phyloP scores from a whole-genome alignment of 164 flowering plant genomes.

The Vitis rotundifolia region DNA sequence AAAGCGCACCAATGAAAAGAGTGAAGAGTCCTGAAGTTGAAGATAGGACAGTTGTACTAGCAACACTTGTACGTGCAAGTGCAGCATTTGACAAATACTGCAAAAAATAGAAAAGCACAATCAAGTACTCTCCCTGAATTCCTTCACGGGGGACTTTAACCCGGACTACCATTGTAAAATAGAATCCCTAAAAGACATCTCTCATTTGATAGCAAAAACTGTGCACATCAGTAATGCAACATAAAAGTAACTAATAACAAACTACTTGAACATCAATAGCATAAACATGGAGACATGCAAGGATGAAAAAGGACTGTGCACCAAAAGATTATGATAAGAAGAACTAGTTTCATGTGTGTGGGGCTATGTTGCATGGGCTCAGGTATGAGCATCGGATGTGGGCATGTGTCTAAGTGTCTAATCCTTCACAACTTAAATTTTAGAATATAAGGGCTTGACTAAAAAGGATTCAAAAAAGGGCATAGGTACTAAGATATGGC shows the following conservation, averaged over 20 bases:
- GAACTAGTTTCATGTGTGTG: too few species aligned
- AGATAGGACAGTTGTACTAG: slow-evolving; percentile 93
- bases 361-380: too few species aligned
- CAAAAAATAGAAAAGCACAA: slow-evolving; percentile 3
- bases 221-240: background rate
- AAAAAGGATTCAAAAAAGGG: too few species aligned
- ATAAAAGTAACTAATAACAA: background rate
- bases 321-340: too few species aligned
- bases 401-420: too few species aligned
- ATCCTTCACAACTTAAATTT: too few species aligned
- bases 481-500: too few species aligned
- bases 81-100: slow-evolving; percentile 99
- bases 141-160: background rate
- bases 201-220: background rate
- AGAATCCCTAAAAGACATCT: background rate
- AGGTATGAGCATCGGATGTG: too few species aligned
- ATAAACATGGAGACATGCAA: background rate
- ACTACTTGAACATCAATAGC: background rate
- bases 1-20: slow-evolving; percentile 80
- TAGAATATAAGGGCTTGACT: too few species aligned
- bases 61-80: slow-evolving; percentile 95
- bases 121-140: background rate
- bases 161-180: background rate
- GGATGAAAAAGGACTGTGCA: too few species aligned
- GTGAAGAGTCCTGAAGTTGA: slow-evolving; percentile 98